Percentiles rank a stretch among this genome's conserved stretches.
phyloP scores from a whole-genome alignment of 1,284 basidiomycete species.

The Cerioporus squamosus region DNA sequence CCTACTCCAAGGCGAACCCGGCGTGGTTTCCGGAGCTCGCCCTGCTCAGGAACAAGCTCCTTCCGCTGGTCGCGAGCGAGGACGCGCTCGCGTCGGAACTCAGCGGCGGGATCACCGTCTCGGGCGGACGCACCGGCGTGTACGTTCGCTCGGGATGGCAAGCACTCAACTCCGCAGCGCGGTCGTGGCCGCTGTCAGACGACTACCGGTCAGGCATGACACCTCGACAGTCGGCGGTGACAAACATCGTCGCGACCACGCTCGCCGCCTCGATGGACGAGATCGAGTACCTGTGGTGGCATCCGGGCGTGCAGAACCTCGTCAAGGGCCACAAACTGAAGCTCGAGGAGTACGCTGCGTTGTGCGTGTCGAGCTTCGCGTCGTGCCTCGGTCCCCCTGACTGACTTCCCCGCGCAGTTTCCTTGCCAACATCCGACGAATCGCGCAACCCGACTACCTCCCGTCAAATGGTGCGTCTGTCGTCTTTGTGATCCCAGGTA shows the following conservation, averaged over 20 bases:
- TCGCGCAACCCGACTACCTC: slow-evolving; percentile 68
- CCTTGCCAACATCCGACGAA: slow-evolving; percentile 64
- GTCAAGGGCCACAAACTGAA: slow-evolving; percentile 61
- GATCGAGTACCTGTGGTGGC: slow-evolving; percentile 67
- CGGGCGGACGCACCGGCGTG: slow-evolving; percentile 61
- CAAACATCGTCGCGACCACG: slow-evolving; percentile 59
- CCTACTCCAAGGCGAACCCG: slow-evolving; percentile 26
- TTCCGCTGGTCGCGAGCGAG: slow-evolving; percentile 70
- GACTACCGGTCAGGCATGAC: slow-evolving; percentile 36
- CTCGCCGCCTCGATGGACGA: slow-evolving; percentile 51
- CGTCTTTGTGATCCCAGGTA: slow-evolving; percentile 3
- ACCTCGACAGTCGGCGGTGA: slow-evolving; percentile 40
- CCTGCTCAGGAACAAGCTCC: slow-evolving; percentile 56
- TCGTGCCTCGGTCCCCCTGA: slow-evolving; percentile 2
- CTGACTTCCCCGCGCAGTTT: slow-evolving; percentile 50
- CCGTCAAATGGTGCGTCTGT: slow-evolving; percentile 68
- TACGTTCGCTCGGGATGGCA: slow-evolving; percentile 75
- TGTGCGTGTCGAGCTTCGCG: slow-evolving; percentile 50
- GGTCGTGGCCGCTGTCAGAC: slow-evolving; percentile 44
- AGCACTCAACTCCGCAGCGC: slow-evolving; percentile 52
- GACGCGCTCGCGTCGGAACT: slow-evolving; percentile 69
- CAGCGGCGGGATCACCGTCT: slow-evolving; percentile 61
- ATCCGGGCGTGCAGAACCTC: slow-evolving; percentile 63
- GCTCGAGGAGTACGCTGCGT: slow-evolving; percentile 76
- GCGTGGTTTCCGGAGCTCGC: slow-evolving; percentile 51